Percentiles rank a stretch among this genome's conserved stretches.
phyloP scores from a whole-genome alignment of 2,329 filamentous ascomycete species.

The Aureobasidium sp. region DNA sequence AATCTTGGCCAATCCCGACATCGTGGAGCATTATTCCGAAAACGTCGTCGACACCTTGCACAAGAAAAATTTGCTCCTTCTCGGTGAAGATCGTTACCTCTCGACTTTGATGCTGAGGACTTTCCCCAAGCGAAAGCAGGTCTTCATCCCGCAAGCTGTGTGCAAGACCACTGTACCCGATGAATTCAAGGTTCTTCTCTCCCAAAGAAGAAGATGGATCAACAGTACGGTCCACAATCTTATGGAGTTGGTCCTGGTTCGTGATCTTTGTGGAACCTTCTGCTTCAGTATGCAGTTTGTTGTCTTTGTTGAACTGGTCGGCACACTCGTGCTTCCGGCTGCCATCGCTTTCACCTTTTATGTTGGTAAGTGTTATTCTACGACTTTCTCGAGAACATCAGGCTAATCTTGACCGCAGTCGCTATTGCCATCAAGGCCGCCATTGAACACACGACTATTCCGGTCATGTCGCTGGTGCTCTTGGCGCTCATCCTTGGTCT shows the following conservation, averaged over 20 bases:
- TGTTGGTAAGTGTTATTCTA: slow-evolving; percentile 59
- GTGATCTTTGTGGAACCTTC: slow-evolving; percentile 95
- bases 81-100: slow-evolving; percentile 91
- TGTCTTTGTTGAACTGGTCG: slow-evolving; percentile 88
- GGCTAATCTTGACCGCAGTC: slow-evolving; percentile 46
- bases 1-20: slow-evolving; percentile 94
- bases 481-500: slow-evolving; percentile 87
- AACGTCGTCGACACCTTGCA: slow-evolving; percentile 98
- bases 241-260: slow-evolving; percentile 92
- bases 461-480: slow-evolving; percentile 84
- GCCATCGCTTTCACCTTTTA: slow-evolving; percentile 97
- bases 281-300: slow-evolving; percentile 99
- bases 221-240: slow-evolving; percentile 98
- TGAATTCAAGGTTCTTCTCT: slow-evolving; percentile 82
- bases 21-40: slow-evolving; percentile 98
- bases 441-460: slow-evolving; percentile 50
- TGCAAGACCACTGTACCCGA: slow-evolving; percentile 98
- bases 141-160: slow-evolving; percentile 96
- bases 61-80: slow-evolving; percentile 88
- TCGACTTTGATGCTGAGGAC: slow-evolving; percentile 97
- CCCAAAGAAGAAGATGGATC: slow-evolving; percentile 95
- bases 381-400: slow-evolving; percentile 19
- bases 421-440: slow-evolving; percentile 73
- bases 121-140: slow-evolving; percentile 97
- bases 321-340: slow-evolving; percentile 88